Evolutionary conservation across 371 early-diverging fungal genomes (phyloP).

Genomic region (Rhizopus sp.): DNA sequence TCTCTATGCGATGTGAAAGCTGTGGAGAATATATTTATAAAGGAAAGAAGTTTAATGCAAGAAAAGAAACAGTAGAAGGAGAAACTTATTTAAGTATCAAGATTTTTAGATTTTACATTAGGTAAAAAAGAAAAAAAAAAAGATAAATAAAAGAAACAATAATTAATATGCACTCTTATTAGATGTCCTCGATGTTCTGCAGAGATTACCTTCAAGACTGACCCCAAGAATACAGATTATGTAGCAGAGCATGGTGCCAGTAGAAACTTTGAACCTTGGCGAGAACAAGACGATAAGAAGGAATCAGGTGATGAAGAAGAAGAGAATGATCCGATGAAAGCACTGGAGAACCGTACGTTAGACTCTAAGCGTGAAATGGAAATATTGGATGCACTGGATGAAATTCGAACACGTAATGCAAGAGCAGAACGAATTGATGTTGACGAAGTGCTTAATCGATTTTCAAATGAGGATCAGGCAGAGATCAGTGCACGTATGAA

Average conservation of each 20-base stretch:
- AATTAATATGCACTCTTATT: not conserved
- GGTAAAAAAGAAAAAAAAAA: constrained; percentile 19
- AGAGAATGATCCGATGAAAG: constrained; percentile 92
- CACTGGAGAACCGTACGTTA: constrained; percentile 89
- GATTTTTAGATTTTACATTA: constrained; percentile 95
- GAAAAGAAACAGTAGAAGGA: constrained; percentile 84
- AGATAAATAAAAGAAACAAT: no score
- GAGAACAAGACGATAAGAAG: constrained; percentile 75
- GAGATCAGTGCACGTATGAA: constrained; percentile 32
- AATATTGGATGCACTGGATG: constrained; percentile 93
- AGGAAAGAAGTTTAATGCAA: constrained; percentile 97
- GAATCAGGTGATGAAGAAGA: constrained; percentile 62
- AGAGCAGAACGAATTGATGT: constrained; percentile 75
- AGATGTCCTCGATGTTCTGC: constrained; percentile 94
- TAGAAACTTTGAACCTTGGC: constrained; percentile 96
- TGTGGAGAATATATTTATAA: constrained; percentile 97
- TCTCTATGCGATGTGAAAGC: constrained; percentile 95
- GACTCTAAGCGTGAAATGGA: constrained; percentile 97
- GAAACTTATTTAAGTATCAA: constrained; percentile 87
- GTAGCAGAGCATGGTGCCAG: constrained; percentile 91
- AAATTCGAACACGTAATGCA: constrained; percentile 90
- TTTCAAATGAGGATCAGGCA: constrained; percentile 50
- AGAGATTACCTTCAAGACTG: constrained; percentile 97
- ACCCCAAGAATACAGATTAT: constrained; percentile 96
- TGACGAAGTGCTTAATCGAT: constrained; percentile 58